These are phyloP conservation scores for Adansonia digitata DNA, from an alignment of 345 rosid genomes.

Conservation along the genomic window DNA sequence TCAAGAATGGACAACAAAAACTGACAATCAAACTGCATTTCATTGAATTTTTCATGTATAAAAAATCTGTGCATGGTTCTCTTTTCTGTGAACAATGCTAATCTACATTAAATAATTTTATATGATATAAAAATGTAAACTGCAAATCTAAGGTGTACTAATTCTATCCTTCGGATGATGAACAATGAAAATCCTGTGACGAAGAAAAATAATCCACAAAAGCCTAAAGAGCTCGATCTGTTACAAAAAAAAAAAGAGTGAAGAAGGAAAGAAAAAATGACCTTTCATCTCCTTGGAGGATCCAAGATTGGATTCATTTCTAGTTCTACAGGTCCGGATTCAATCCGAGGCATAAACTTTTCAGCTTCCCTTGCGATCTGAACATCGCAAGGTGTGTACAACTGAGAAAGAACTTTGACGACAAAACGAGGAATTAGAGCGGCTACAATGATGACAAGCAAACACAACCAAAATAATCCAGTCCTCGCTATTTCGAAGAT, in stretches of 20 bases:
- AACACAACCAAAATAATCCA: conserved; percentile 71
- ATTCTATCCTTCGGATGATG: conserved; percentile 59
- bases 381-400: conserved; percentile 63
- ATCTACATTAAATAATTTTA: conserved; percentile 33
- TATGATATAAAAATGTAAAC: conserved; percentile 14
- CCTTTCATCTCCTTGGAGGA: neutral
- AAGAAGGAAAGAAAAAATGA: neutral
- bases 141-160: conserved; percentile 17
- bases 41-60: neutral
- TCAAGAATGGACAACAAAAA: neutral
- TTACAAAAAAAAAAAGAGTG: no score
- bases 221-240: no score
- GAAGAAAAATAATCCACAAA: neutral
- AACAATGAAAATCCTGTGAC: conserved; percentile 6
- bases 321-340: conserved; percentile 34
- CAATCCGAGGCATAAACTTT: conserved; percentile 39
- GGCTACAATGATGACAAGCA: conserved; percentile 64
- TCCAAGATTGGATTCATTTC: conserved; percentile 65
- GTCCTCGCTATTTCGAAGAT: conserved; percentile 56
- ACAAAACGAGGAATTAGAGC: conserved; percentile 66
- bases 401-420: conserved; percentile 54
- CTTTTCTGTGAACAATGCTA: no score
- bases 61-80: no score
- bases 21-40: neutral
- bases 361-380: conserved; percentile 80